Conservation (phyloP, 345 rosid species). For the Excoecaria cochinchinensis region DNA sequence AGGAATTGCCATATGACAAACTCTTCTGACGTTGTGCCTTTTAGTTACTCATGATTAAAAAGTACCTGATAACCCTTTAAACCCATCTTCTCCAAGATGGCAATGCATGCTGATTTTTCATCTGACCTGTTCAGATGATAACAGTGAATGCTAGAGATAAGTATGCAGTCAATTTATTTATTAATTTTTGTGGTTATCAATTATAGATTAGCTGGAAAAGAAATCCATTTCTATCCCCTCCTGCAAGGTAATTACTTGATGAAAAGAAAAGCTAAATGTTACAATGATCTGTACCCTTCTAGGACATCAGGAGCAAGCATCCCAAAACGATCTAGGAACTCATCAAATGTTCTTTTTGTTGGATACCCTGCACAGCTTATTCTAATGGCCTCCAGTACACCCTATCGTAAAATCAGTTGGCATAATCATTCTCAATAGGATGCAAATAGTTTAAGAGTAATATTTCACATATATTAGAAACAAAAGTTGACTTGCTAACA, state of each 20-base stretch:
- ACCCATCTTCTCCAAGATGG: constrained; percentile 55
- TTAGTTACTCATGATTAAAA: constrained; percentile 4
- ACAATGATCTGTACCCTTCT: constrained; percentile 44
- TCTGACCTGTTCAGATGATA: constrained; percentile 41
- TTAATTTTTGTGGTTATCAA: not conserved
- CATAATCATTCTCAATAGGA: not conserved
- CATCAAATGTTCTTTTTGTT: constrained; percentile 71
- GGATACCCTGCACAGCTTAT: constrained; percentile 90
- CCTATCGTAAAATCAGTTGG: constrained; percentile 22
- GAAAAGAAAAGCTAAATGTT: not conserved
- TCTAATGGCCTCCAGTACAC: constrained; percentile 72
- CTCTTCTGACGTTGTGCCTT: not conserved
- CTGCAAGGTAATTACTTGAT: not conserved
- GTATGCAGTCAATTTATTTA: not conserved
- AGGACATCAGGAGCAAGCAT: constrained; percentile 62
- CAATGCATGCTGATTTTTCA: constrained; percentile 53
- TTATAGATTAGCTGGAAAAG: not conserved
- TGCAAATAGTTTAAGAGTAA: not conserved
- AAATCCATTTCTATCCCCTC: not conserved
- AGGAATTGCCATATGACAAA: not conserved
- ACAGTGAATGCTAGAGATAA: not conserved
- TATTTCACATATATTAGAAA: not conserved
- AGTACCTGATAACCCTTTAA: constrained; percentile 67
- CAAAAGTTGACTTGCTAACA: not conserved
- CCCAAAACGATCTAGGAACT: constrained; percentile 77